phyloP scores from a whole-genome alignment of 495 filamentous ascomycete genomes.

The Penicillium ucsense region DNA sequence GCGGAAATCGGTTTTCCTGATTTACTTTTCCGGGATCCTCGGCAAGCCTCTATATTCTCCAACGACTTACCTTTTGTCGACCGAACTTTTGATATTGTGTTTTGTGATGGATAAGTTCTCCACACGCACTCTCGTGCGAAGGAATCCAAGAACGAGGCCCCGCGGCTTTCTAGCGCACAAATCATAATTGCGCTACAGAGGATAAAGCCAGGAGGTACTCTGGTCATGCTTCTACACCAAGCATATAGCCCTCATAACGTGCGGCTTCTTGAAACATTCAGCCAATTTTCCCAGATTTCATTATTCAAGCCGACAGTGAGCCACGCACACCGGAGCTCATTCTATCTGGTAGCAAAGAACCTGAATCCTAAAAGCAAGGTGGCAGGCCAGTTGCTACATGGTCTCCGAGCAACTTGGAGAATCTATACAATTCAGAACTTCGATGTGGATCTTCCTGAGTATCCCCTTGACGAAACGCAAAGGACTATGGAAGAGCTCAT shows the following conservation, averaged over 20 bases:
- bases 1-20: background rate
- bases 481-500: background rate
- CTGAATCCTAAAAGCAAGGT: background rate
- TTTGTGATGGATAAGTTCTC: background rate
- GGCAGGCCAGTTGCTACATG: background rate
- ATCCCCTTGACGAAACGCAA: background rate
- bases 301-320: background rate
- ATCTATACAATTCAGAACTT: background rate
- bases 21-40: background rate
- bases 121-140: background rate
- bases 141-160: background rate
- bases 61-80: background rate
- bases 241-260: background rate
- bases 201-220: slow-evolving; percentile 1
- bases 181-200: background rate
- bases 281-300: background rate
- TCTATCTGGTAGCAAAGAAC: slow-evolving; percentile 5
- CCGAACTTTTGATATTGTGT: background rate
- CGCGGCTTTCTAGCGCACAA: background rate
- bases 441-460: background rate
- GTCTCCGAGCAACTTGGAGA: background rate
- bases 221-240: slow-evolving; percentile 3
- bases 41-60: background rate
- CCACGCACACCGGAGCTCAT: slow-evolving; percentile 2
- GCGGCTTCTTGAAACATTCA: background rate